phyloP scores from a whole-genome alignment of 768 basidiomycete species.

The Candolleomyces efflorescens region DNA sequence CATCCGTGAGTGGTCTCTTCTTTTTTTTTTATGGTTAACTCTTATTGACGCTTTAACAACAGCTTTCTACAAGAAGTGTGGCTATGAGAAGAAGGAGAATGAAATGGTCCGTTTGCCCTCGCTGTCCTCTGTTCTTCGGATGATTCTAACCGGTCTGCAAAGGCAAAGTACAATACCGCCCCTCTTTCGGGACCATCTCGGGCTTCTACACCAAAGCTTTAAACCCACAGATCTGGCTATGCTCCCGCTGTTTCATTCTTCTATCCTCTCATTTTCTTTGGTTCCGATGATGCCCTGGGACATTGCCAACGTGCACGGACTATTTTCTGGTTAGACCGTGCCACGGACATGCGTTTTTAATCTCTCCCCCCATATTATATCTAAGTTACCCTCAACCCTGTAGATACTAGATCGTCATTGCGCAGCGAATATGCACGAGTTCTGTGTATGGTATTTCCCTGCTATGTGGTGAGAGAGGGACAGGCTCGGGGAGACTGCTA shows the following conservation, averaged over 20 bases:
- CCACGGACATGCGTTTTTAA: too few species aligned
- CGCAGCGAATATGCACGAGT: too few species aligned
- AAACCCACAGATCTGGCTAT: background rate
- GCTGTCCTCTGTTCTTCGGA: background rate
- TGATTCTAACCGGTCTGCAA: background rate
- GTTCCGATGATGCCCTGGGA: too few species aligned
- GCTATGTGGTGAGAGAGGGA: too few species aligned
- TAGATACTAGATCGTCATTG: too few species aligned
- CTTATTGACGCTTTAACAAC: constrained; percentile 10
- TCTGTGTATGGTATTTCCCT: too few species aligned
- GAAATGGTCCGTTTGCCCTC: constrained; percentile 68
- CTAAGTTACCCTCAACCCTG: too few species aligned
- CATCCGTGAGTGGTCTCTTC: constrained; percentile 62
- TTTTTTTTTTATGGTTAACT: constrained; percentile 4
- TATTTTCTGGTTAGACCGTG: too few species aligned
- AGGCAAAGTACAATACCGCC: constrained; percentile 9
- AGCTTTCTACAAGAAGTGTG: constrained; percentile 99
- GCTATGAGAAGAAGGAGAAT: constrained; percentile 83
- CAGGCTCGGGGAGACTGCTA: too few species aligned
- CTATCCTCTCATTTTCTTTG: background rate
- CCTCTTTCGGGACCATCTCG: background rate
- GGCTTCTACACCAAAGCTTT: constrained; percentile 4
- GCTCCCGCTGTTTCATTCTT: background rate
- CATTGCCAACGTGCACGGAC: too few species aligned
- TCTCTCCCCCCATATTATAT: too few species aligned